Percentiles rank a stretch among this genome's conserved stretches.
Conservation (phyloP, 371 early-diverging fungal genomes). For the Amoeboaphelidium protococcarum region DNA sequence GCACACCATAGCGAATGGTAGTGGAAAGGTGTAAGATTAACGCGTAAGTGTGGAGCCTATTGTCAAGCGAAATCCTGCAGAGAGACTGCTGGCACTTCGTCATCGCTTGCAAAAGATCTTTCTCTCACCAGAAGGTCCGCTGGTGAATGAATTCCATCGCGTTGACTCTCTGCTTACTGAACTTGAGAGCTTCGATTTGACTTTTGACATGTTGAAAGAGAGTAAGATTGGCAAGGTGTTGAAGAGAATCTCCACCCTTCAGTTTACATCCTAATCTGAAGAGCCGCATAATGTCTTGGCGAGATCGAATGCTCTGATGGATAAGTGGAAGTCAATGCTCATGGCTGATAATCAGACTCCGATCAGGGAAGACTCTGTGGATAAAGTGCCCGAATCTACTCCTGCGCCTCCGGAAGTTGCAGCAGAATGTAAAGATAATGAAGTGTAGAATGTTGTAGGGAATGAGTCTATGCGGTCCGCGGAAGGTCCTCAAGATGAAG, state of each 20-base stretch:
- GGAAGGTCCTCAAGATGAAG: too few relatives aligned
- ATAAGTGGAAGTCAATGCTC: neutral
- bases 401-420: too few relatives aligned
- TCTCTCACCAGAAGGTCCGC: conserved; percentile 8
- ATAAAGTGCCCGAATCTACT: too few relatives aligned
- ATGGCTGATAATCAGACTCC: too few relatives aligned
- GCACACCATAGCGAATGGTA: conserved; percentile 5
- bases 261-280: neutral
- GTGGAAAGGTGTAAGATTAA: conserved; percentile 6
- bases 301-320: neutral
- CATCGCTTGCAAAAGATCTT: conserved; percentile 12
- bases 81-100: conserved; percentile 9
- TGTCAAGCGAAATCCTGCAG: too few relatives aligned
- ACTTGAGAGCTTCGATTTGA: conserved; percentile 16
- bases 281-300: neutral
- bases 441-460: too few relatives aligned
- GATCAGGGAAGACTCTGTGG: too few relatives aligned
- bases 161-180: conserved; percentile 11
- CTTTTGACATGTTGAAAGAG: conserved; percentile 13
- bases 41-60: too few relatives aligned
- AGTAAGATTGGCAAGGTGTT: conserved; percentile 18
- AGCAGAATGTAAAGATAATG: too few relatives aligned
- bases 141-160: conserved; percentile 7
- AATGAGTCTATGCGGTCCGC: too few relatives aligned
- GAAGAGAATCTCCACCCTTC: conserved; percentile 9